Evolutionary conservation across 2,329 filamentous ascomycete genomes (phyloP), one percentile per base, ranked within the genome.

Genomic region (Calonectria ilicicola): DNA sequence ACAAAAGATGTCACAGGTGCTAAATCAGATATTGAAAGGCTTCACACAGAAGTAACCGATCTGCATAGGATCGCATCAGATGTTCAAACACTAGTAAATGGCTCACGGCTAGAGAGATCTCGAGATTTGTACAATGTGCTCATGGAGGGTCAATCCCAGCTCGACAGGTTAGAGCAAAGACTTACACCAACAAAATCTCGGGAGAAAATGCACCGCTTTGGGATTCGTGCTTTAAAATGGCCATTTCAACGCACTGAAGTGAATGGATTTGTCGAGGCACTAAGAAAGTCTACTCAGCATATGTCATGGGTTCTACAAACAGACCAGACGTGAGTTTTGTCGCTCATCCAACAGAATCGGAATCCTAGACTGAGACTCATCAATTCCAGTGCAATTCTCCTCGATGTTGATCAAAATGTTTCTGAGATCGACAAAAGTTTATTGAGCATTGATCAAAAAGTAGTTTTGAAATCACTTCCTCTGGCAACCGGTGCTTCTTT

Each of bases 401-500:
- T 40, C 3, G 38, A 40, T 40, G 12, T 40, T 14, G 38, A 40
- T 17, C 38, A 40, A 17, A 40, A 40, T 14, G 14, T 40, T 40
- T 14, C 38, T 4, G 3, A 17, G 14, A 40, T 40, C 10, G 38
- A 14, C 17, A 3, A 26, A 23, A 23, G 15, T 15, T 8, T 47
- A 3, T 15, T 12, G 3, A 32, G 29, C 5, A 29, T 53, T 19
- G 60, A 64, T n/a, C 60, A 47, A n/a, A 47, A 46, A 12, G 26
- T 6, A 5, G 42, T 75, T 21, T 74, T 81, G 21, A 44, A 70
- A 17, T 72, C 70, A 42, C 74, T 81, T 2, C 71, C 63, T 5
- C 42, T 70, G 15, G 78, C 74, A 1, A 44, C 72, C 23, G 77
- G 75, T 4, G 80, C 80, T 2, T 69, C 77, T 3, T 85, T 83